Base-by-base conservation (phyloP, 129 eudicot species). In the Artemisia tridentata region DNA sequence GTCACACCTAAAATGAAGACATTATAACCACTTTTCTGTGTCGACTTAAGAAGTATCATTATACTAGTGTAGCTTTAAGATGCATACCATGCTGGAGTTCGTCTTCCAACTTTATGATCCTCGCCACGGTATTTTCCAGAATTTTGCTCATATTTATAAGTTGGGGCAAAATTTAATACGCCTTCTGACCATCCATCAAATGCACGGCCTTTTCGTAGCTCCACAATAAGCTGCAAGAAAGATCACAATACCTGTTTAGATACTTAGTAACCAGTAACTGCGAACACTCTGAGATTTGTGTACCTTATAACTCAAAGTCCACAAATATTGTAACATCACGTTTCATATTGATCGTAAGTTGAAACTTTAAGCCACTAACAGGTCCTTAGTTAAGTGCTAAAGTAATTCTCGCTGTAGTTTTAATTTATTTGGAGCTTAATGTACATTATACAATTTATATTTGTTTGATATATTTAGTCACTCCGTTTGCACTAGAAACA, bases 111-210 rank as follows among this genome's bases (percentile, higher is more conserved):
- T 79, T 81, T 93, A 34, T 96, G 93, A 82, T 93, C 99, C 66
- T 75, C 91, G 48, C 96, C 96, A 16, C 27, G 43, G 67, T 93
- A 93, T 69, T 77, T 87, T 1, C 72, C 82, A 14, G 99, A 90
- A 68, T 88, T 90, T 34, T 72, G 12, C 75, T 90, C 93, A 69
- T 93, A 93, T 77, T 93, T 93, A 77, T 93, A 93, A 16, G 99
- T 93, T 63, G 99, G 99, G 21, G 99, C 82, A 76, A 93, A 93
- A 65, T 64, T 72, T 68, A 93, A 53, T 27, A 67, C 60, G 9
- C 99, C 99, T 83, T 93, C 99, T 23, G 82, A 82, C 99, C 99
- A 93, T 73, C 99, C 99, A 51, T 85, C 91, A 82, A 93, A 93
- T 48, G 84, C 87, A 34, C 85, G 86, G 20, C 99, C 99, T 79